Evolutionary conservation across 169 alveolate genomes (phyloP).

Genomic region (Sarcocystis neurona): DNA sequence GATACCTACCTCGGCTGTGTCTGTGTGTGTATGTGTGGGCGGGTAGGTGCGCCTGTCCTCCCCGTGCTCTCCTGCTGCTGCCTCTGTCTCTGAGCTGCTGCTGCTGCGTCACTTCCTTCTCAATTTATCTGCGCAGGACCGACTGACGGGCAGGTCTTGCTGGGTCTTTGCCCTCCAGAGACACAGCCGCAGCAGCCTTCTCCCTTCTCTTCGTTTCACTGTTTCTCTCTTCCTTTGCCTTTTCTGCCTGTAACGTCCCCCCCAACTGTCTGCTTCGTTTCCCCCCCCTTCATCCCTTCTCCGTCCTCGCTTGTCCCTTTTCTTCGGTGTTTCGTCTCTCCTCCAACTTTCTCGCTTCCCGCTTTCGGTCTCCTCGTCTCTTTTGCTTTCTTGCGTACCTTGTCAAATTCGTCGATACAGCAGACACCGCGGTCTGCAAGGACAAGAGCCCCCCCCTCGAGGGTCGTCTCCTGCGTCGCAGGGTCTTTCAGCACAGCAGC

Average conservation of each 20-base stretch:
- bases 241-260: not conserved
- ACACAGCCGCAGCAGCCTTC: not conserved
- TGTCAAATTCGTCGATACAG: conserved; percentile 99
- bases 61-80: not conserved
- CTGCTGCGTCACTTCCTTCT: not conserved
- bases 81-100: not conserved
- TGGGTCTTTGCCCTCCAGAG: not conserved
- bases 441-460: conserved; percentile 99
- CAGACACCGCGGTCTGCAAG: conserved; percentile 94
- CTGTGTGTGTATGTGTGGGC: too few species aligned
- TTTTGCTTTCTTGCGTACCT: conserved; percentile 95
- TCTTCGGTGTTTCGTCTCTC: conserved; percentile 59
- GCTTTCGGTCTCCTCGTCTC: conserved; percentile 73
- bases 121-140: too few species aligned
- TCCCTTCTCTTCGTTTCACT: not conserved
- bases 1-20: too few species aligned
- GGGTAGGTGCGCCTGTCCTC: not conserved
- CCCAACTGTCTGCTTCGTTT: not conserved
- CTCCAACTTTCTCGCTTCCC: conserved; percentile 92
- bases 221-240: not conserved
- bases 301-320: not conserved
- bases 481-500: conserved; percentile 94
- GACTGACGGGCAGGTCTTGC: too few species aligned
- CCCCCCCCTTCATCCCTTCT: not conserved
- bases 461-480: conserved; percentile 89